Evolutionary conservation across 768 basidiomycete genomes (phyloP).

Genomic region (Leccinum fibrillosum): DNA sequence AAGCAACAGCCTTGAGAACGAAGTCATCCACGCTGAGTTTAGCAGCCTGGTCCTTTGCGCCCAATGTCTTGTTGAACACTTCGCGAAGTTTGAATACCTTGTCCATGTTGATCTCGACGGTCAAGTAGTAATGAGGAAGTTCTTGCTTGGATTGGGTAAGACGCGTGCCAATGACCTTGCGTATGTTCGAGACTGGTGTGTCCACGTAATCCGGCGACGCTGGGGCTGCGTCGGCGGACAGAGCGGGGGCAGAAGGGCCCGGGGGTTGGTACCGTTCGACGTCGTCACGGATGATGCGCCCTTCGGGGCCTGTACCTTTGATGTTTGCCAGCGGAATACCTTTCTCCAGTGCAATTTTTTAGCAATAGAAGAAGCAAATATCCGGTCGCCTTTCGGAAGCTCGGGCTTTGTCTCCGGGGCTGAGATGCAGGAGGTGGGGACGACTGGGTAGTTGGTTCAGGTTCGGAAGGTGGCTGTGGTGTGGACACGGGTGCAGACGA

Average conservation of each 20-base stretch:
- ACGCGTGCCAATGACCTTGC: conserved; percentile 86
- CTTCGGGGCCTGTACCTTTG: conserved; percentile 91
- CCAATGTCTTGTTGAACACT: conserved; percentile 89
- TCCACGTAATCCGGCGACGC: conserved; percentile 77
- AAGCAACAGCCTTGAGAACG: conserved; percentile 89
- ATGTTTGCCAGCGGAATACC: conserved; percentile 88
- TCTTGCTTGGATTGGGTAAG: conserved; percentile 92
- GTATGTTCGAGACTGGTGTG: conserved; percentile 90
- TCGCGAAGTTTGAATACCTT: conserved; percentile 90
- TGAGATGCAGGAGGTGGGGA: conserved; percentile 32
- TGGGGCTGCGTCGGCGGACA: conserved; percentile 46
- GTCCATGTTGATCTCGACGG: conserved; percentile 95
- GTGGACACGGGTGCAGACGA: conserved; percentile 35
- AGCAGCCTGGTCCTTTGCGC: conserved; percentile 82
- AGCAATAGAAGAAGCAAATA: conserved; percentile 94
- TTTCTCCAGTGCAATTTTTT: conserved; percentile 94
- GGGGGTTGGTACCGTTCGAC: conserved; percentile 83
- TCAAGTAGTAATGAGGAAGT: conserved; percentile 96
- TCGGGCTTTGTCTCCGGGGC: conserved; percentile 48
- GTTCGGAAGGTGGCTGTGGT: conserved; percentile 39
- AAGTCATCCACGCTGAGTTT: conserved; percentile 99
- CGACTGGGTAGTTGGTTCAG: conserved; percentile 38
- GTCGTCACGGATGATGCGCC: conserved; percentile 92
- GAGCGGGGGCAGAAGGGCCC: conserved; percentile 40
- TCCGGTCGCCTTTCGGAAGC: conserved; percentile 67